Evolutionary conservation across 345 rosid genomes (phyloP).

Genomic region (Syzygium aromaticum): DNA sequence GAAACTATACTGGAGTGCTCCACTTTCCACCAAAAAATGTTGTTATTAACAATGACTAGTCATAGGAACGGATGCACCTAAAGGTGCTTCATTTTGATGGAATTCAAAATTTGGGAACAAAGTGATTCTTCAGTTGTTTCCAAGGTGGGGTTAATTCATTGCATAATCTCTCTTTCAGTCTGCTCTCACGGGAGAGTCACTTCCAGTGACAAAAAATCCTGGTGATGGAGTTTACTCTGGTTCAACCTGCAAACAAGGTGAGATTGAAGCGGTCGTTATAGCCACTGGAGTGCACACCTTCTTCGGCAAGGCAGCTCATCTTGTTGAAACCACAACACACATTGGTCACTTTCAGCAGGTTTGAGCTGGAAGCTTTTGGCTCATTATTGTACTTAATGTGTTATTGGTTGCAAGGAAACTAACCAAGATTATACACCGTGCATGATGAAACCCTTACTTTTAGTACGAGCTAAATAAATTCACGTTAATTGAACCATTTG

Average conservation of each 20-base stretch:
- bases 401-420: background rate
- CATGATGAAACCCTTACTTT: background rate
- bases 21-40: background rate
- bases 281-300: constrained; percentile 92
- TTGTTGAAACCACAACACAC: constrained; percentile 76
- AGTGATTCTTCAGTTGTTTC: background rate
- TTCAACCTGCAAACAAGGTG: constrained; percentile 91
- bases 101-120: background rate
- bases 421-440: background rate
- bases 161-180: constrained; percentile 35
- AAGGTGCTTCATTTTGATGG: background rate
- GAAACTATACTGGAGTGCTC: background rate
- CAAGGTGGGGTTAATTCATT: background rate
- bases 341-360: constrained; percentile 94
- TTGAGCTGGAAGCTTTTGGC: background rate
- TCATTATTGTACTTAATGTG: background rate
- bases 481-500: background rate
- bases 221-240: constrained; percentile 81
- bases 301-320: constrained; percentile 96
- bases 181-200: constrained; percentile 88
- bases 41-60: background rate
- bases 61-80: background rate
- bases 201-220: constrained; percentile 70
- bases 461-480: background rate
- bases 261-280: constrained; percentile 82